Conservation (phyloP, 345 rosid species). For the Eucalyptus cloeziana region DNA sequence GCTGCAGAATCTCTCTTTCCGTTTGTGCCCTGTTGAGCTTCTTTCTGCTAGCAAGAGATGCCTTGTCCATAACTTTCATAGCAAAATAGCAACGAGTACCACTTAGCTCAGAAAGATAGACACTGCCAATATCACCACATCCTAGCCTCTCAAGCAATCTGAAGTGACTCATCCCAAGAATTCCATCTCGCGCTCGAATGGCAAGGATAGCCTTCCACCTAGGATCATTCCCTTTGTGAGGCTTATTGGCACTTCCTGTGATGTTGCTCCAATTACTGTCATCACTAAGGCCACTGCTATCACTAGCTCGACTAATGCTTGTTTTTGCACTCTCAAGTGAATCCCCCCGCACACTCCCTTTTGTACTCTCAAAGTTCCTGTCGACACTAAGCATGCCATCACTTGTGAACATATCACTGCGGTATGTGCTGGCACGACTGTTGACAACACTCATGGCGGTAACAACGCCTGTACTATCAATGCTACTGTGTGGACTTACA, state of each 20-base stretch:
- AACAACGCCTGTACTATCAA: slow-evolving; percentile 58
- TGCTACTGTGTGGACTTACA: slow-evolving; percentile 82
- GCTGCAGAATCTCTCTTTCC: slow-evolving; percentile 92
- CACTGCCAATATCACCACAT: slow-evolving; percentile 98
- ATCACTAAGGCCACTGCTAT: slow-evolving; percentile 84
- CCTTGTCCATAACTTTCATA: slow-evolving; percentile 98
- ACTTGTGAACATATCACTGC: slow-evolving; percentile 55
- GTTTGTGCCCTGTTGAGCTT: slow-evolving; percentile 95
- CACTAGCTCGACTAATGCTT: slow-evolving; percentile 73
- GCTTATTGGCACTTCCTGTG: slow-evolving; percentile 82
- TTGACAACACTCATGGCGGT: slow-evolving; percentile 80
- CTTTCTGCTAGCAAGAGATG: slow-evolving; percentile 90
- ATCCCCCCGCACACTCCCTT: slow-evolving; percentile 61
- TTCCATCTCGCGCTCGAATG: slow-evolving; percentile 74
- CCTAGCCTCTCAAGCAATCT: slow-evolving; percentile 88
- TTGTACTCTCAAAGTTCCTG: slow-evolving; percentile 51
- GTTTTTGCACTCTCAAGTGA: slow-evolving; percentile 82
- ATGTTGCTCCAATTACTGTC: slow-evolving; percentile 96
- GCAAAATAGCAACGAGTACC: slow-evolving; percentile 90
- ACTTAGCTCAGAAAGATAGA: slow-evolving; percentile 86
- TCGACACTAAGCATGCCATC: slow-evolving; percentile 75
- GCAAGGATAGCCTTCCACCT: slow-evolving; percentile 96
- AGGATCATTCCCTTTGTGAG: slow-evolving; percentile 97
- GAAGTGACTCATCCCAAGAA: slow-evolving; percentile 92
- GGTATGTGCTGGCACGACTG: slow-evolving; percentile 47